Base-by-base conservation (phyloP, 495 filamentous ascomycete species). In the Trichocladium antarcticum region DNA sequence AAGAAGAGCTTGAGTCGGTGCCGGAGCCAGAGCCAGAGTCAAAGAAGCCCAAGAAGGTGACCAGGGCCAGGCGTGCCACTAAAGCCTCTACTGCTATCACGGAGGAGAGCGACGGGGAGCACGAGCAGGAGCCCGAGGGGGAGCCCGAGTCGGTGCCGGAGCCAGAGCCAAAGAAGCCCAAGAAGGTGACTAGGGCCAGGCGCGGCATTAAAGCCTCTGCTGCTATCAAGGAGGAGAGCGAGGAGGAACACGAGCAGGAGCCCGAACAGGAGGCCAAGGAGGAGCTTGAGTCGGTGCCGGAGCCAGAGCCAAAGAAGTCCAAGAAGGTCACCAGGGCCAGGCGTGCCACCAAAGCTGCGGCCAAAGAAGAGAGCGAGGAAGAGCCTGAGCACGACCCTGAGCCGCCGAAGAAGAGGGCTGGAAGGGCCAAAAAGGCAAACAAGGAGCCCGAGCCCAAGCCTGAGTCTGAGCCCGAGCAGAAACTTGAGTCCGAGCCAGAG, bases 151-250 rank as follows among this genome's bases (percentile, higher is more conserved):
- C 47, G 20, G 59, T 52, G 21, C 44, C 8, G 4, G 4, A 27
- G 24, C 4, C 61, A 14, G 61, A 58, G 47, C 55, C 55, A 32
- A 52, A 64, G 35, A 54, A 68, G 28, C 64, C 57, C 31, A 53
- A 51, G 39, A 41, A 57, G n/a, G 27, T 48, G 14, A 32, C 4
- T 36, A 35, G 41, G 28, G 35, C 15, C 38, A 50, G 47, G 34
- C 52, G 52, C 15, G 42, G 45, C 14, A 48, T 37, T 36, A 64
- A 69, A 42, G 61, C 65, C 31, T 40, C 35, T 7, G 59, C 54
- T 3, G 57, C 45, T 27, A 41, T 49, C 32, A 56, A 58, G 37
- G 54, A 57, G 12, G 57, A 58, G 20, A 21, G 11, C 16, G 59
- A 58, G 45, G 53, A 43, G 20, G 50, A 53, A 7, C n/a, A 54